Evolutionary conservation across 805 yeast genomes (phyloP).

Genomic region (Metschnikowia santaceciliae): DNA sequence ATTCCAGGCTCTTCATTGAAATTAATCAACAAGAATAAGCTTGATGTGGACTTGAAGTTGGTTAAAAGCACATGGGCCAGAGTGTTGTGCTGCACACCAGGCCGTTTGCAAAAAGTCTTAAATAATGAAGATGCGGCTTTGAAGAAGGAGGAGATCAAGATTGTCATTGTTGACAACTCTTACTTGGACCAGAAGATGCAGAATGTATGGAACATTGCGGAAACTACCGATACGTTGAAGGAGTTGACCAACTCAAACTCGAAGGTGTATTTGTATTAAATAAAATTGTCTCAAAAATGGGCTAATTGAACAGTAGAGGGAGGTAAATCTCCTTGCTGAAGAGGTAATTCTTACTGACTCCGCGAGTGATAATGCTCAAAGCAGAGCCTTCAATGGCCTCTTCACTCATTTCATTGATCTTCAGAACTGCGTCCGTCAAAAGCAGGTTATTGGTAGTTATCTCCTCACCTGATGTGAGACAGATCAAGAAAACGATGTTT

Average conservation of each 20-base stretch:
- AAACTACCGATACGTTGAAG: conserved; percentile 40
- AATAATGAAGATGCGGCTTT: conserved; percentile 41
- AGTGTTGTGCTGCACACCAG: conserved; percentile 61
- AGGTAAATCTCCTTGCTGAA: conserved; percentile 22
- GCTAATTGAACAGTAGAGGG: conserved; percentile 18
- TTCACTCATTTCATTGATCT: conserved; percentile 5
- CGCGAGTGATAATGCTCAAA: conserved; percentile 18
- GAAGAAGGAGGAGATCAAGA: conserved; percentile 42
- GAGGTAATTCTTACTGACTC: conserved; percentile 26
- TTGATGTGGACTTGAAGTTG: conserved; percentile 55
- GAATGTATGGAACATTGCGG: conserved; percentile 56
- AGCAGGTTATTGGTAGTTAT: conserved; percentile 1
- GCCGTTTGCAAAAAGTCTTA: conserved; percentile 49
- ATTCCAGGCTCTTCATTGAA: conserved; percentile 57
- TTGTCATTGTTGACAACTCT: conserved; percentile 57
- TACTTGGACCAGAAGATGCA: conserved; percentile 59
- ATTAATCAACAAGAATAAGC: conserved; percentile 69
- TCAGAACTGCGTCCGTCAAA: background rate
- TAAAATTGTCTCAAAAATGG: background rate
- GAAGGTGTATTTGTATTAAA: conserved; percentile 50
- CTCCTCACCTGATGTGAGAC: conserved; percentile 11
- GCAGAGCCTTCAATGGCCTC: conserved; percentile 15
- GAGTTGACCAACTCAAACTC: conserved; percentile 40
- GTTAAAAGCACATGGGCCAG: conserved; percentile 44
- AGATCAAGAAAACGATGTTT: conserved; percentile 22